Evolutionary conservation across 2,329 filamentous ascomycete genomes (phyloP).

Genomic region (Paradendryphiella salina): DNA sequence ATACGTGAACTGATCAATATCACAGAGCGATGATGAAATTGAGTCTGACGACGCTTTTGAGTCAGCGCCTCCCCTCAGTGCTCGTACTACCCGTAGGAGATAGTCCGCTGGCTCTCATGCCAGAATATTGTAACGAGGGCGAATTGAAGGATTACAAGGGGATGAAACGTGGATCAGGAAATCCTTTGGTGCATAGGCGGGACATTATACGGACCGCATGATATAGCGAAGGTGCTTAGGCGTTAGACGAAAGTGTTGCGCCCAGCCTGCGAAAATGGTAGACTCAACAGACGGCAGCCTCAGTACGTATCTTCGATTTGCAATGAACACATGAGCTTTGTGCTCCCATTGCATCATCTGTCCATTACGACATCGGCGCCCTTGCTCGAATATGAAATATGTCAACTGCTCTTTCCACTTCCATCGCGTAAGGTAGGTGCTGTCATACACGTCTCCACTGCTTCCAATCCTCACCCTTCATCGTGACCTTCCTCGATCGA

Average conservation of each 20-base stretch:
- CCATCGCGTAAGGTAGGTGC: conserved; percentile 8
- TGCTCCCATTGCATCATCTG: neutral
- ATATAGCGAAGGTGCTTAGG: conserved; percentile 34
- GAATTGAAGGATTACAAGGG: neutral
- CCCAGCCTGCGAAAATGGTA: neutral
- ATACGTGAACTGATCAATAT: conserved; percentile 8
- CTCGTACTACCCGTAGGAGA: conserved; percentile 33
- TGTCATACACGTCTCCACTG: conserved; percentile 5
- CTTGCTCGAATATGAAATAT: neutral
- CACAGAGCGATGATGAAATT: conserved; percentile 49
- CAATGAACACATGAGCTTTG: neutral
- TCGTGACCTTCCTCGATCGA: conserved; percentile 16
- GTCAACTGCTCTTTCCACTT: conserved; percentile 5
- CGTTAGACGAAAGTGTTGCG: neutral
- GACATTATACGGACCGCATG: neutral
- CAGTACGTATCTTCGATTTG: neutral
- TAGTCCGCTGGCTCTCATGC: conserved; percentile 3
- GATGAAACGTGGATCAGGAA: neutral
- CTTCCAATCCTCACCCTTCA: conserved; percentile 11
- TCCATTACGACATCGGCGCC: neutral
- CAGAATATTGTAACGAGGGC: too few species aligned
- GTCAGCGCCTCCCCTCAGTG: conserved; percentile 29
- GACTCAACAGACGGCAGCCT: neutral
- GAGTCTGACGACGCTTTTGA: conserved; percentile 50
- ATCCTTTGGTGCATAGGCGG: neutral